Conservation (phyloP, 441 rosid species). For the Daphne laureola region DNA sequence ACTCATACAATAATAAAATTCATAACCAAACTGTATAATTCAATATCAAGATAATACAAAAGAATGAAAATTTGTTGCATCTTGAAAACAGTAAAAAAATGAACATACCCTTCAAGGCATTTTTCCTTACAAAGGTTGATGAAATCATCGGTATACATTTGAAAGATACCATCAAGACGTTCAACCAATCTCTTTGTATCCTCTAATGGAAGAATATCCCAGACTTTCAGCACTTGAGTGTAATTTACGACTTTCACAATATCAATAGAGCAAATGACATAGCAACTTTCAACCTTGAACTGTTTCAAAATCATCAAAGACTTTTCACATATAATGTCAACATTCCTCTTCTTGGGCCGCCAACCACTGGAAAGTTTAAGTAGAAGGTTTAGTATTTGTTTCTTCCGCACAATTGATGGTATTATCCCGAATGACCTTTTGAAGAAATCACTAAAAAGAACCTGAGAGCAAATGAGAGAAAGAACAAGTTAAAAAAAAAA, state of each 20-base stretch:
- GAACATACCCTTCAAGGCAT: conserved; percentile 40
- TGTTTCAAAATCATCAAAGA: conserved; percentile 25
- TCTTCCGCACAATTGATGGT: conserved; percentile 17
- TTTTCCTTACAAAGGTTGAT: conserved; percentile 31
- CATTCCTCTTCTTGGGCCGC: conserved; percentile 31
- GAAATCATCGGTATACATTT: conserved; percentile 25
- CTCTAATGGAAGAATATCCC: conserved; percentile 35
- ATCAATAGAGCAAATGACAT: conserved; percentile 31
- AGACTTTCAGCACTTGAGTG: conserved; percentile 36
- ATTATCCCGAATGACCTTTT: conserved; percentile 33
- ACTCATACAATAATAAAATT: neutral
- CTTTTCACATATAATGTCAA: conserved; percentile 18
- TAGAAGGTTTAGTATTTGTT: conserved; percentile 19
- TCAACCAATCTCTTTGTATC: conserved; percentile 20
- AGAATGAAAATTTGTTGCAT: neutral
- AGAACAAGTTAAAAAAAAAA: neutral
- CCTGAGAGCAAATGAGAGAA: conserved; percentile 17
- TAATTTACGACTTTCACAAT: conserved; percentile 20
- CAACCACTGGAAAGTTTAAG: conserved; percentile 38
- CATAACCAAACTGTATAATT: neutral
- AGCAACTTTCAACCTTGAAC: conserved; percentile 24
- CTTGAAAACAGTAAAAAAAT: neutral
- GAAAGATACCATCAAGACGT: conserved; percentile 28
- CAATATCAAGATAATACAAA: neutral
- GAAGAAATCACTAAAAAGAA: conserved; percentile 34